Conservation (phyloP, 495 filamentous ascomycete species). For the Pseudomonodictys pantanalensis region DNA sequence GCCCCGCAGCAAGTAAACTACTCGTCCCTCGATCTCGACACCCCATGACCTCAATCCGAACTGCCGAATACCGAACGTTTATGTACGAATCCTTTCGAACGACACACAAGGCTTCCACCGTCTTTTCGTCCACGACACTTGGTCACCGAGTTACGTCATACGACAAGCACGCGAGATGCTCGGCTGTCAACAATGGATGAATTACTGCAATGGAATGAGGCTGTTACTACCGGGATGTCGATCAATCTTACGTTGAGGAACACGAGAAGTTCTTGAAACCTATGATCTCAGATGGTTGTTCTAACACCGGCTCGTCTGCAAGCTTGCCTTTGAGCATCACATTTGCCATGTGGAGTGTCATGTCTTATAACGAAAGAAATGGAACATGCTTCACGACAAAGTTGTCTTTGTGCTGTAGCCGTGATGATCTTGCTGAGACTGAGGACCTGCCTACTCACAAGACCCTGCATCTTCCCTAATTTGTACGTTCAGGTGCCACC, state of each 20-base stretch:
- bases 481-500: too few species aligned
- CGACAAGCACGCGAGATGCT: slow-evolving; percentile 3
- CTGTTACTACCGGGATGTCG: slow-evolving; percentile 21
- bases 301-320: slow-evolving; percentile 40
- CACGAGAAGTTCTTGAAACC: slow-evolving; percentile 25
- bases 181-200: slow-evolving; percentile 5
- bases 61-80: not conserved
- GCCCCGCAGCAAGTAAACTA: slow-evolving; percentile 44
- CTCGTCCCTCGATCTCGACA: slow-evolving; percentile 37
- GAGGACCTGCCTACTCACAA: too few species aligned
- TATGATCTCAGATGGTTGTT: slow-evolving; percentile 5
- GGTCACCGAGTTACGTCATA: slow-evolving; percentile 10
- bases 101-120: not conserved
- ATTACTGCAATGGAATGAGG: slow-evolving; percentile 12
- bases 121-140: not conserved
- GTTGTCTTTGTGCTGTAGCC: not conserved
- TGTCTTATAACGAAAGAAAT: slow-evolving; percentile 21
- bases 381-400: slow-evolving; percentile 24
- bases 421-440: not conserved
- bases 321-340: slow-evolving; percentile 26
- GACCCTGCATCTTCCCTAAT: too few species aligned
- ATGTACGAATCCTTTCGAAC: not conserved
- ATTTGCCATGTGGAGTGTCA: slow-evolving; percentile 27
- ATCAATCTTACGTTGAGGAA: slow-evolving; percentile 33
- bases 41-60: slow-evolving; percentile 17